These are phyloP conservation scores for Leishmania gerbilli DNA, from an alignment of 208 protist species.

Conservation along the genomic window DNA sequence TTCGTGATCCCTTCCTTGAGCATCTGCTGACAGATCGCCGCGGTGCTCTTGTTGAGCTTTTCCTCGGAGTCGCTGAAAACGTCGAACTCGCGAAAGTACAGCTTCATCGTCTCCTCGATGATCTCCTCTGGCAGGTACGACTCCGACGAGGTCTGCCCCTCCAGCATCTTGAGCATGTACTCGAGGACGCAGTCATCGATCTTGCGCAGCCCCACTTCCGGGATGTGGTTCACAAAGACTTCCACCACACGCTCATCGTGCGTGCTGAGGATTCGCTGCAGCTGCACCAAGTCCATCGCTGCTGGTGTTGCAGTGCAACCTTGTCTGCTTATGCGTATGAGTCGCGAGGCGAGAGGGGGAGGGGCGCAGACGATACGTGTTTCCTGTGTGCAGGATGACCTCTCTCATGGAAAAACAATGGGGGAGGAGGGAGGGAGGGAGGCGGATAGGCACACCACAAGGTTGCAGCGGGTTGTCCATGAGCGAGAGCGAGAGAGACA, in stretches of 20 bases:
- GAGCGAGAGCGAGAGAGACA: not conserved
- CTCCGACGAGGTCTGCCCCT: constrained; percentile 78
- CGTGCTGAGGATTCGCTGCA: constrained; percentile 55
- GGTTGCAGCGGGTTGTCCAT: not conserved
- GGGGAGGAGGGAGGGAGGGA: not conserved
- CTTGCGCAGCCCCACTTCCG: constrained; percentile 69
- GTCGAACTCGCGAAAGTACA: constrained; percentile 81
- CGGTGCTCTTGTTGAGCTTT: constrained; percentile 33
- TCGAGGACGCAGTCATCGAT: constrained; percentile 81
- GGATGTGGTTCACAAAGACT: constrained; percentile 70
- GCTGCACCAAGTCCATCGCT: constrained; percentile 62
- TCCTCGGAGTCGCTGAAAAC: constrained; percentile 54
- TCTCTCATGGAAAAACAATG: not conserved
- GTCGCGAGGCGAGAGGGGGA: not conserved
- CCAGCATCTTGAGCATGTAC: constrained; percentile 87
- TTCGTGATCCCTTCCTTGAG: constrained; percentile 56
- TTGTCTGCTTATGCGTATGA: not conserved
- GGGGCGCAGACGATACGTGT: not conserved
- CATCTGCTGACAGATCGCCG: constrained; percentile 64
- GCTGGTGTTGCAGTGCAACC: not conserved
- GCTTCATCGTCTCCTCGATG: constrained; percentile 71
- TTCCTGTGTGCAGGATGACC: not conserved
- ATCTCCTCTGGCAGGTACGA: constrained; percentile 81
- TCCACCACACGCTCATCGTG: constrained; percentile 57
- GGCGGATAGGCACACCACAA: not conserved